phyloP scores from a whole-genome alignment of 1,284 basidiomycete species.

The Chalciporus sp. region DNA sequence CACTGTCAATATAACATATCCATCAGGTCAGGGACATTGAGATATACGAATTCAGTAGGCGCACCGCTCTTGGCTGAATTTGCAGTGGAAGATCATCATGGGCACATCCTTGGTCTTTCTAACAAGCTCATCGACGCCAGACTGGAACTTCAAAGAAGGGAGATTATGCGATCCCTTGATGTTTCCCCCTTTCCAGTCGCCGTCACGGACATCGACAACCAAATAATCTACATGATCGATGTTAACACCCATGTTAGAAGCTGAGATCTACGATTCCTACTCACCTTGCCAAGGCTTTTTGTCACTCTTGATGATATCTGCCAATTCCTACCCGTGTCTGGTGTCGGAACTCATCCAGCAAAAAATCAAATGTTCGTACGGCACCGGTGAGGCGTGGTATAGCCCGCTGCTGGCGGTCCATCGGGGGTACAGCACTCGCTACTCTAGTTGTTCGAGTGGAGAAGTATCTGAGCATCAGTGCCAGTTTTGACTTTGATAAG shows the following conservation, averaged over 20 bases:
- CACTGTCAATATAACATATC: conserved; percentile 45
- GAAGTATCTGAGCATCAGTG: conserved; percentile 16
- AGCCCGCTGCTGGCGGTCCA: conserved; percentile 2
- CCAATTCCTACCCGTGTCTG: conserved; percentile 56
- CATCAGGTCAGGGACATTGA: conserved; percentile 2
- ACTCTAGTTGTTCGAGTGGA: conserved; percentile 5
- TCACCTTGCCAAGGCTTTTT: conserved; percentile 51
- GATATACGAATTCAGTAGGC: conserved; percentile 22
- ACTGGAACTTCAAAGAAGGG: conserved; percentile 62
- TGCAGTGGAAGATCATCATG: conserved; percentile 74
- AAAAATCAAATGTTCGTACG: conserved; percentile 20
- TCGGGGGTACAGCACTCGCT: conserved; percentile 6
- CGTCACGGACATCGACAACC: conserved; percentile 78
- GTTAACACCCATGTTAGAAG: not conserved
- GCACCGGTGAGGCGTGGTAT: conserved; percentile 23
- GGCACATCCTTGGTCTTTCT: conserved; percentile 61
- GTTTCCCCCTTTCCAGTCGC: conserved; percentile 75
- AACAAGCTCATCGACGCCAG: conserved; percentile 59
- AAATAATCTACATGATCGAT: conserved; percentile 54
- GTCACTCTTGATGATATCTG: conserved; percentile 62
- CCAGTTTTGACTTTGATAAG: not conserved
- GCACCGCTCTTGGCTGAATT: conserved; percentile 72
- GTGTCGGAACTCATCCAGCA: conserved; percentile 14
- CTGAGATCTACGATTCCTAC: not conserved
- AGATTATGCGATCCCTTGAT: conserved; percentile 63